Evolutionary conservation across 352 stramenopile species (phyloP).

Genomic region (Phytophthora syringae): DNA sequence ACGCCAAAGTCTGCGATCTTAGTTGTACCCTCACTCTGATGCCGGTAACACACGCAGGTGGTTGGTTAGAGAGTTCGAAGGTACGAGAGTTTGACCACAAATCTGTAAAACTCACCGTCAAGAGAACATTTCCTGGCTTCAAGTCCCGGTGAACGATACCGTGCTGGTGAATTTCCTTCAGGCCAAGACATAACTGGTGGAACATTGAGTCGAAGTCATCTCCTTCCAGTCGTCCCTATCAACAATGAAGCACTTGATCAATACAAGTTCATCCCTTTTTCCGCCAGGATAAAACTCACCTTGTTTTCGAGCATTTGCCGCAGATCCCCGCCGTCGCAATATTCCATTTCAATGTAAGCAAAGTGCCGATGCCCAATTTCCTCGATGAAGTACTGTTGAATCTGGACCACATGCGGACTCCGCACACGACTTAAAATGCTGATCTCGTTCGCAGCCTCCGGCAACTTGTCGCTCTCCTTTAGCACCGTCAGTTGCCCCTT

Average conservation of each 20-base stretch:
- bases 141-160: conserved; percentile 82
- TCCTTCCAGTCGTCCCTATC: conserved; percentile 47
- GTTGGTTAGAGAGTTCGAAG: neutral
- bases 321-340: conserved; percentile 70
- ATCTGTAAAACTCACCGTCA: conserved; percentile 49
- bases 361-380: conserved; percentile 79
- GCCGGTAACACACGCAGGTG: neutral
- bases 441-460: conserved; percentile 82
- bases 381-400: conserved; percentile 82
- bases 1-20: conserved; percentile 90
- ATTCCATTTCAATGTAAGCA: conserved; percentile 88
- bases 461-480: conserved; percentile 85
- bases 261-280: neutral
- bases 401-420: conserved; percentile 71
- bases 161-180: conserved; percentile 68
- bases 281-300: conserved; percentile 15
- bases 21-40: conserved; percentile 61
- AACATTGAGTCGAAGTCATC: conserved; percentile 66
- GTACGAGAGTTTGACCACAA: neutral
- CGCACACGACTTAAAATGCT: conserved; percentile 61
- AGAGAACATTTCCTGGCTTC: conserved; percentile 79
- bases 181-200: conserved; percentile 69
- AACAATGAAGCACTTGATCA: conserved; percentile 5
- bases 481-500: conserved; percentile 56
- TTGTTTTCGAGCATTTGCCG: conserved; percentile 41